These are phyloP conservation scores for Cyclocybe aegerita DNA, from an alignment of 768 basidiomycete genomes.

Conservation along the genomic window DNA sequence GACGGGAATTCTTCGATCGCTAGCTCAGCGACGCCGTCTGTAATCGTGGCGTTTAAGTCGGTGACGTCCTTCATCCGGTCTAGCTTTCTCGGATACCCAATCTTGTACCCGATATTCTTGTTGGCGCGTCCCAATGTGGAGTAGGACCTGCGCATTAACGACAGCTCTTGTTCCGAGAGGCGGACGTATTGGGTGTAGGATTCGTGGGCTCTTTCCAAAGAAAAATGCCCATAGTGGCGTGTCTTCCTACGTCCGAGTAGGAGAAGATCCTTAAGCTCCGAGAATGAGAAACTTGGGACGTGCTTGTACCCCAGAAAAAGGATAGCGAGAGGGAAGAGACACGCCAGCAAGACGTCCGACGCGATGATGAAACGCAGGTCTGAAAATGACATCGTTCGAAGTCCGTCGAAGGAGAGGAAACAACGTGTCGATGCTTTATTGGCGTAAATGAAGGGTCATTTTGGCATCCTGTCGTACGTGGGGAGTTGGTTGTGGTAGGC, in stretches of 20 bases:
- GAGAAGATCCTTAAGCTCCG: constrained; percentile 26
- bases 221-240: constrained; percentile 35
- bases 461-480: no score
- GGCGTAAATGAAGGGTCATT: no score
- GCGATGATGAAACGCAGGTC: constrained; percentile 16
- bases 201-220: constrained; percentile 39
- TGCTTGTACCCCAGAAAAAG: constrained; percentile 29
- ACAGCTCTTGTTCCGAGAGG: constrained; percentile 41
- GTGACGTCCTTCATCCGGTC: constrained; percentile 41
- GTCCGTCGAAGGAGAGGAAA: no score
- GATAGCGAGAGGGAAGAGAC: constrained; percentile 37
- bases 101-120: constrained; percentile 46
- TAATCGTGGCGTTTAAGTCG: constrained; percentile 34
- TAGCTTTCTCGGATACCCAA: constrained; percentile 58
- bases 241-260: constrained; percentile 18
- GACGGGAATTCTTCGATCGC: constrained; percentile 23
- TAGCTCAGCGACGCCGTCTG: constrained; percentile 38
- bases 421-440: no score
- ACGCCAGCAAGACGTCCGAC: constrained; percentile 38
- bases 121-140: constrained; percentile 40
- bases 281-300: constrained; percentile 22
- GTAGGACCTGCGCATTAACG: constrained; percentile 43
- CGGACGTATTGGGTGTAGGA: constrained; percentile 44
- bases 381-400: constrained; percentile 12
- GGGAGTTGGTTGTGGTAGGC: no score